These are phyloP conservation scores for Cercospora sp. DNA, from an alignment of 2,329 filamentous ascomycete genomes.

Conservation along the genomic window DNA sequence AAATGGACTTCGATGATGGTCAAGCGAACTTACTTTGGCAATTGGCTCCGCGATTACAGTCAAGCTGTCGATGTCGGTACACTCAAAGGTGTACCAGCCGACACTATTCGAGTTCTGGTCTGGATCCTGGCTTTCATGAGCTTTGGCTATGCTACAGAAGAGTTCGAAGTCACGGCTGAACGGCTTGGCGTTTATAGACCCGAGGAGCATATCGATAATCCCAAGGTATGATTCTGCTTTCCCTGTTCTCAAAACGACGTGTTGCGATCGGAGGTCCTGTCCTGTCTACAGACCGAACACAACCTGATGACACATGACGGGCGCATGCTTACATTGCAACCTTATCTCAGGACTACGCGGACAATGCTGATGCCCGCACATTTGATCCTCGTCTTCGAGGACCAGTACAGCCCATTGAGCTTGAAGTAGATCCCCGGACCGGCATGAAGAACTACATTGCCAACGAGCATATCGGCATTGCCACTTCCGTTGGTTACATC, in stretches of 20 bases:
- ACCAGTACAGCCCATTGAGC: conserved; percentile 59
- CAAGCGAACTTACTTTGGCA: conserved; percentile 44
- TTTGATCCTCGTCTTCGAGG: conserved; percentile 79
- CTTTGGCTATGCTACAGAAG: conserved; percentile 57
- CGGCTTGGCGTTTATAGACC: conserved; percentile 53
- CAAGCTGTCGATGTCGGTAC: conserved; percentile 58
- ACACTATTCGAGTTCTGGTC: conserved; percentile 56
- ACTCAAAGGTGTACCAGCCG: conserved; percentile 54
- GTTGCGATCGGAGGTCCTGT: background rate
- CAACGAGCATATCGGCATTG: conserved; percentile 83
- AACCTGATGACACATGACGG: background rate
- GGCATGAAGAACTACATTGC: conserved; percentile 99
- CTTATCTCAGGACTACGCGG: conserved; percentile 62
- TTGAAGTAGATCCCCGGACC: conserved; percentile 54
- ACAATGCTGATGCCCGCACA: conserved; percentile 79
- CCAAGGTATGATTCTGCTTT: conserved; percentile 26
- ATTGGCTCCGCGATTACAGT: conserved; percentile 53
- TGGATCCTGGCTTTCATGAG: conserved; percentile 58
- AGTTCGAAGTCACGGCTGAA: conserved; percentile 58
- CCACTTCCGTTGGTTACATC: conserved; percentile 75
- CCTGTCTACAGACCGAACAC: background rate
- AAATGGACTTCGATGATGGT: conserved; percentile 64
- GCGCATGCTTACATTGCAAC: background rate
- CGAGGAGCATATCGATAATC: conserved; percentile 57
- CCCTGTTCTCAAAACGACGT: background rate